Conservation (phyloP, 805 yeast genomes). For the Candida maris region DNA sequence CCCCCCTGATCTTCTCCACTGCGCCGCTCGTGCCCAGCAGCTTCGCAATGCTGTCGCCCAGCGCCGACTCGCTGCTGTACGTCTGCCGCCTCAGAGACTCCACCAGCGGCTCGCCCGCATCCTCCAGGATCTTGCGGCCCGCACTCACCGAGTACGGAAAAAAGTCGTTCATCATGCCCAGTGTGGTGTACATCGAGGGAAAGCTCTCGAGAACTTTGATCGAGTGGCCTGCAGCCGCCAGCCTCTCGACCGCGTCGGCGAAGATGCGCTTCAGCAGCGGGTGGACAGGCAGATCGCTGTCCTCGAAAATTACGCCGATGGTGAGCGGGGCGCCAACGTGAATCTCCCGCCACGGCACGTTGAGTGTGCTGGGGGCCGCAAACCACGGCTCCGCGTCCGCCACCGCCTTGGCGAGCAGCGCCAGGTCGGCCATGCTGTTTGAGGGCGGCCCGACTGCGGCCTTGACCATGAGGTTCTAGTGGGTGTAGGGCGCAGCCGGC, state of each 20-base stretch:
- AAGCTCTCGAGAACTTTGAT: constrained; percentile 24
- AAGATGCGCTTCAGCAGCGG: constrained; percentile 52
- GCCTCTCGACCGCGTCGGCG: constrained; percentile 24
- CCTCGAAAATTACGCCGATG: not conserved
- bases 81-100: not conserved
- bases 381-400: not conserved
- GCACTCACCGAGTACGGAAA: not conserved
- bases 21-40: not conserved
- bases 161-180: too few species aligned
- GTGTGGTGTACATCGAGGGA: too few species aligned
- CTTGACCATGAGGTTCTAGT: not conserved
- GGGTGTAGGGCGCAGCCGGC: not conserved
- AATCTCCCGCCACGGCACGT: not conserved
- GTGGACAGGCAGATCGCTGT: constrained; percentile 47
- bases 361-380: not conserved
- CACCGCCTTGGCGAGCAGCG: not conserved
- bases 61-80: not conserved
- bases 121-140: not conserved
- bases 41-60: not conserved
- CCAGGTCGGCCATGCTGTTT: not conserved
- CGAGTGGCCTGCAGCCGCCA: constrained; percentile 41
- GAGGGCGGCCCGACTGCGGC: not conserved
- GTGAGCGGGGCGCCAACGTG: not conserved
- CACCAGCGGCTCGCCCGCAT: not conserved
- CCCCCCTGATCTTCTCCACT: not conserved